Evolutionary conservation across 257 asterid genomes (phyloP).

Genomic region (Solanum gracilifrons): DNA sequence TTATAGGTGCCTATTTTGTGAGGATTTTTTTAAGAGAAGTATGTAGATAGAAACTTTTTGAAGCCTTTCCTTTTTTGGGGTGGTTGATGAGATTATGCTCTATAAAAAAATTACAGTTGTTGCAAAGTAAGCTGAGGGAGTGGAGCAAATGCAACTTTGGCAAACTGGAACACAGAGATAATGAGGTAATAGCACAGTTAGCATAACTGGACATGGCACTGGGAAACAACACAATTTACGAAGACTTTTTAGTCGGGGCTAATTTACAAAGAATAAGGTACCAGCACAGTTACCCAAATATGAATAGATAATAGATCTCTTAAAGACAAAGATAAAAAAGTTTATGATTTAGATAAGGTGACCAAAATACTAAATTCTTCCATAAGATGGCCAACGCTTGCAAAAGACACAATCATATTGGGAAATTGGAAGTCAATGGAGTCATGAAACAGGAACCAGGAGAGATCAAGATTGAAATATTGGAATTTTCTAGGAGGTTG

Average conservation of each 20-base stretch:
- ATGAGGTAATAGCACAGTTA: neutral
- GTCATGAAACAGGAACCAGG: neutral
- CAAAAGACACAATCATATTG: neutral
- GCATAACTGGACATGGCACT: neutral
- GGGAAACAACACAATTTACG: neutral
- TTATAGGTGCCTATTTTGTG: neutral
- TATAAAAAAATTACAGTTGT: neutral
- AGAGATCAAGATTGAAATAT: neutral
- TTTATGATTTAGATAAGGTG: neutral
- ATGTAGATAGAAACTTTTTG: neutral
- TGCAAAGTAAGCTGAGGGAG: neutral
- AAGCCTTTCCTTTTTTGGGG: neutral
- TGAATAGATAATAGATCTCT: neutral
- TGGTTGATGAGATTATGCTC: neutral
- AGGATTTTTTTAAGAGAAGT: neutral
- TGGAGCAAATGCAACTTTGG: neutral
- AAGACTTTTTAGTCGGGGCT: neutral
- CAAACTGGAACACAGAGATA: neutral
- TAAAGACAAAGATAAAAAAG: neutral
- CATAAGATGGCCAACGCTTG: neutral
- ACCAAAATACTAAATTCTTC: neutral
- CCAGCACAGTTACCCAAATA: neutral
- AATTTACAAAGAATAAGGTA: neutral
- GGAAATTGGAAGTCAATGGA: neutral
- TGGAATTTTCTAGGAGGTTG: neutral